Conservation (phyloP, 2,329 filamentous ascomycete genomes). For the Xylariomycetidae sp. region DNA sequence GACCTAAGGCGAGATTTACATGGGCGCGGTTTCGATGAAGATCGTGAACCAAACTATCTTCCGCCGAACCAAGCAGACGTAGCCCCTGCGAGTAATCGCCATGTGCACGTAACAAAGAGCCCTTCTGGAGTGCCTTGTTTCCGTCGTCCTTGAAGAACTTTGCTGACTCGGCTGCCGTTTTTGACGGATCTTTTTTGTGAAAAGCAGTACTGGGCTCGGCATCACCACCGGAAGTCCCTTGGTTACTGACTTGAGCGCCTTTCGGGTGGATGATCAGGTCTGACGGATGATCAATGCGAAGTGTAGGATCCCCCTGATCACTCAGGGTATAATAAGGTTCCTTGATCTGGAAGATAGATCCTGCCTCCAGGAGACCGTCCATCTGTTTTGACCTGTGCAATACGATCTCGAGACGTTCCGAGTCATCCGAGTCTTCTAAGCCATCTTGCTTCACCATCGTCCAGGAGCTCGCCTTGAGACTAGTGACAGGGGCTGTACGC, state of each 20-base stretch:
- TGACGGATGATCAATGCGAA: too few relatives aligned
- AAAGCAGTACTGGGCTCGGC: background rate
- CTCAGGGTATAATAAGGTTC: background rate
- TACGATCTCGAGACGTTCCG: too few relatives aligned
- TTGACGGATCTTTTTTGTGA: too few relatives aligned
- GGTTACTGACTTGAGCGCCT: background rate
- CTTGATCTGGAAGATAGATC: background rate
- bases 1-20: too few relatives aligned
- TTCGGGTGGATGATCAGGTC: too few relatives aligned
- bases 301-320: background rate
- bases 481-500: conserved; percentile 11
- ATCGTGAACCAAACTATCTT: too few relatives aligned
- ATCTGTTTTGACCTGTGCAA: background rate
- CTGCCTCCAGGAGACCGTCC: background rate
- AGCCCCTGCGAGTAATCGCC: too few relatives aligned
- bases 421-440: too few relatives aligned
- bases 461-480: conserved; percentile 11
- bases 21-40: conserved; percentile 18
- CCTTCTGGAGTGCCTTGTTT: too few relatives aligned
- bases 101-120: too few relatives aligned
- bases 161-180: background rate
- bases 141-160: background rate
- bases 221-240: background rate
- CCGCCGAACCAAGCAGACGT: too few relatives aligned
- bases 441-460: background rate